Base-by-base conservation (phyloP, 495 filamentous ascomycete genomes). In the Talaromyces stipitatus region DNA sequence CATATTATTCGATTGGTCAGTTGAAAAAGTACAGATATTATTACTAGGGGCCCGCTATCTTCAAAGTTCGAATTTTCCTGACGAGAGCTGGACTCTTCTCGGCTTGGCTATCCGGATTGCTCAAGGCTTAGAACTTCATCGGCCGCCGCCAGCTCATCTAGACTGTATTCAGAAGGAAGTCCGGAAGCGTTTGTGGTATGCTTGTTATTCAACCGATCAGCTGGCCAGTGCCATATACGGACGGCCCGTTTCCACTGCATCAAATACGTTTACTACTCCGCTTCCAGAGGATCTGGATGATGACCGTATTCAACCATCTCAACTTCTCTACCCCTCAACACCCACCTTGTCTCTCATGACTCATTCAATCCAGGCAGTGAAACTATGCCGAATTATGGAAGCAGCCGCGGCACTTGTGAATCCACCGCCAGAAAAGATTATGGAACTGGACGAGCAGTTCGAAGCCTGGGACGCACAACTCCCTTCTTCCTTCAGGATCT, bases 71-170 rank as follows among this genome's bases (percentile, higher is more conserved):
- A 55, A 55, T 45, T 55, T 55, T 10, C 54, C 55, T 64, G 70
- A 54, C 65, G 70, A 50, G 63, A 69, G n/a, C 33, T 83, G 80
- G 79, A 83, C 79, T 48, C 73, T 89, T 62, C 78, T 85, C 2
- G 82, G 83, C 20, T 79, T 91, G 45, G 84, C 81, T 0, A 78
- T 89, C 4, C 79, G 87, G 50, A 81, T 88, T 23, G 85, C 80
- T 2, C 85, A 89, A 63, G 79, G 84, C 9, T 69, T 89, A 22
- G 85, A 80, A 20, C 77, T 90, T 23, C 84, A 91, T 56, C 72
- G 69, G 20, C 28, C 62, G 5, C 69, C 72, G 3, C 66, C 72
- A 14, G 74, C 73, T 18, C 54, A 62, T 0, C 61, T 74, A 11
- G 60, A 50, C 1, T 63, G 67, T 0, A 70, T 74, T 20, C 69